Base-by-base conservation (phyloP, 75 land plant species). In the Azolla pinnata region DNA sequence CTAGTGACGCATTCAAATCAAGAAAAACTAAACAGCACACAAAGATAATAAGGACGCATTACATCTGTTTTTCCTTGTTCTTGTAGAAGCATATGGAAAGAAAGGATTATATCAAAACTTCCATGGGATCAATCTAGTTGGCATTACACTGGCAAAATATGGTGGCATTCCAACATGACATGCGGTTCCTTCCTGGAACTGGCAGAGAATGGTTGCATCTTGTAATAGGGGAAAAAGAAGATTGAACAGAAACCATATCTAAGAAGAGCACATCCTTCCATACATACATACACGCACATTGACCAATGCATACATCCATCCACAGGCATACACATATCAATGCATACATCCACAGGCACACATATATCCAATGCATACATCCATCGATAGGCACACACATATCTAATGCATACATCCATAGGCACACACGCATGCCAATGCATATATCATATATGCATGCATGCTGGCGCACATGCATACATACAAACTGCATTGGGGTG, bases 291-390 rank as follows among this genome's bases (percentile, higher is more conserved):
- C 18, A 51, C n/a, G 8, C 54, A 19, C n/a, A 18, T 18, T 5
- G 8, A 19, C 54, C 7, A 8, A 38, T 14, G 14, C 14, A 38
- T 14, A 38, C 14, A 38, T 14, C 7, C 14, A 38, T 14, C 7
- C 14, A 38, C 42, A 38, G 7, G 14, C 42, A 38, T 38, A 38
- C 42, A 38, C 14, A 38, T 14, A 38, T 38, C 7, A 7, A 38
- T 38, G 14, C 42, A 38, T 38, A 38, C 42, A 38, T 38, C 7
- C 42, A 38, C 14, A 38, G 12, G 14, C 14, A 38, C 42, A 38
- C 14, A 38, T 14, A 38, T 38, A 38, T 18, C 10, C 44, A 42
- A 51, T 19, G 18, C 54, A 51, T 51, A 51, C 54, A 51, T 19
- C 5, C 54, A 19, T 51, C 8, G 9, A 24, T 19, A 19, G 16